Conservation (phyloP, 768 basidiomycete genomes). For the Albatrellus ellisii region DNA sequence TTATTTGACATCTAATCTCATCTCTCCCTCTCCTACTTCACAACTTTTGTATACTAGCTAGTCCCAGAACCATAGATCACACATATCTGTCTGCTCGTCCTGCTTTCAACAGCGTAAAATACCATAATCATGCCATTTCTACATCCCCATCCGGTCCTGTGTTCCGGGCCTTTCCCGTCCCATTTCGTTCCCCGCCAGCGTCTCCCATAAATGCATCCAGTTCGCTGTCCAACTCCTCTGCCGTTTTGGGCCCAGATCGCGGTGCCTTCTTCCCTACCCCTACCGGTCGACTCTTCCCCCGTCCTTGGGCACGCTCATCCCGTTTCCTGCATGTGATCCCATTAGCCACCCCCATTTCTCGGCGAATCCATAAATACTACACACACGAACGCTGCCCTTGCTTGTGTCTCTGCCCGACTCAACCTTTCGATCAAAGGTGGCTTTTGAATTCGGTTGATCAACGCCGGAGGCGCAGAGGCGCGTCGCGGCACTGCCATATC, state of each 20-base stretch:
- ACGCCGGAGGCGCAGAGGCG: conserved; percentile 32
- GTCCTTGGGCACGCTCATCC: conserved; percentile 17
- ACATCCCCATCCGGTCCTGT: conserved; percentile 5
- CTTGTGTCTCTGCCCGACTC: conserved; percentile 28
- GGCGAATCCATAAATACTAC: background rate
- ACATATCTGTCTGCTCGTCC: too few species aligned
- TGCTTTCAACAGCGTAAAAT: too few species aligned
- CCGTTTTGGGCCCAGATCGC: conserved; percentile 50
- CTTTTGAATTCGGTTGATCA: conserved; percentile 67
- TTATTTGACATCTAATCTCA: too few species aligned
- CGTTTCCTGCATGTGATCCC: conserved; percentile 3
- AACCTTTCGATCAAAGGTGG: conserved; percentile 57
- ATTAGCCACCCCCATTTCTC: background rate
- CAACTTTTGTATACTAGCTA: too few species aligned
- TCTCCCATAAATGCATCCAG: conserved; percentile 80
- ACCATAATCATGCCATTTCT: conserved; percentile 3
- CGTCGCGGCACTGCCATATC: conserved; percentile 29
- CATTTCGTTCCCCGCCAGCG: too few species aligned
- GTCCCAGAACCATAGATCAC: too few species aligned
- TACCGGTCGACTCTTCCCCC: conserved; percentile 20
- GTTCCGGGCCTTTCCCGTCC: background rate
- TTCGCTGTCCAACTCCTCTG: conserved; percentile 78
- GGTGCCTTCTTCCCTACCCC: conserved; percentile 12
- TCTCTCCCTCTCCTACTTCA: too few species aligned
- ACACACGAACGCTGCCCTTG: conserved; percentile 11